Conservation (phyloP, 495 filamentous ascomycete species). For the Lentithecium fluviatile region DNA sequence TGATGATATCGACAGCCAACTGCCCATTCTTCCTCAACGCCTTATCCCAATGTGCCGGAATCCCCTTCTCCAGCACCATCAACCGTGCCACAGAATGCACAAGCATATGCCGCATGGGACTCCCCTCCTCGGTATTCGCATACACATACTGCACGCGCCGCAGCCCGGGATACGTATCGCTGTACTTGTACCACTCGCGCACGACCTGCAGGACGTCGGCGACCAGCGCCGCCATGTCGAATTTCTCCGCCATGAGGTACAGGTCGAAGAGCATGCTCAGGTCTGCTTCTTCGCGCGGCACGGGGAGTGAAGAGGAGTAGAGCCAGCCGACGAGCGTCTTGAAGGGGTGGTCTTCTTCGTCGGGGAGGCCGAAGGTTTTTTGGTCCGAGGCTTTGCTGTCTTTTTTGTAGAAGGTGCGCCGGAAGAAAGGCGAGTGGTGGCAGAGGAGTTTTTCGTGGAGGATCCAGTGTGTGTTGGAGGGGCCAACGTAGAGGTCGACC, state of each 20-base stretch:
- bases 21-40: slow-evolving; percentile 51
- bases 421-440: slow-evolving; percentile 51
- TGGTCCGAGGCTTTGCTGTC: slow-evolving; percentile 35
- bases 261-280: slow-evolving; percentile 48
- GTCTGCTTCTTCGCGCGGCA: slow-evolving; percentile 46
- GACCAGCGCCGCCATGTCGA: slow-evolving; percentile 41
- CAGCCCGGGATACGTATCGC: slow-evolving; percentile 48
- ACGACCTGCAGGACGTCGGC: slow-evolving; percentile 46
- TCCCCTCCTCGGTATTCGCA: slow-evolving; percentile 48
- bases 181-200: slow-evolving; percentile 48
- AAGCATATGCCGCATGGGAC: slow-evolving; percentile 50
- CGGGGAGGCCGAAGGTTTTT: slow-evolving; percentile 48
- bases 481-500: slow-evolving; percentile 53
- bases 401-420: slow-evolving; percentile 47
- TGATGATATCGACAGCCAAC: slow-evolving; percentile 51
- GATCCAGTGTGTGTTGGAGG: slow-evolving; percentile 48
- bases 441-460: slow-evolving; percentile 55
- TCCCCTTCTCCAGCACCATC: slow-evolving; percentile 43
- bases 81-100: slow-evolving; percentile 47
- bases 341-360: slow-evolving; percentile 49
- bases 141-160: slow-evolving; percentile 54
- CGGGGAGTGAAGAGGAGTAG: slow-evolving; percentile 44
- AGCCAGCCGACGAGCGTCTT: slow-evolving; percentile 52
- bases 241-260: slow-evolving; percentile 49
- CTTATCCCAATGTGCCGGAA: slow-evolving; percentile 51